Percentiles rank a stretch among this genome's conserved stretches.
phyloP scores from a whole-genome alignment of 176 grass and related monocot species.

The Urochloa ruziziensis region DNA sequence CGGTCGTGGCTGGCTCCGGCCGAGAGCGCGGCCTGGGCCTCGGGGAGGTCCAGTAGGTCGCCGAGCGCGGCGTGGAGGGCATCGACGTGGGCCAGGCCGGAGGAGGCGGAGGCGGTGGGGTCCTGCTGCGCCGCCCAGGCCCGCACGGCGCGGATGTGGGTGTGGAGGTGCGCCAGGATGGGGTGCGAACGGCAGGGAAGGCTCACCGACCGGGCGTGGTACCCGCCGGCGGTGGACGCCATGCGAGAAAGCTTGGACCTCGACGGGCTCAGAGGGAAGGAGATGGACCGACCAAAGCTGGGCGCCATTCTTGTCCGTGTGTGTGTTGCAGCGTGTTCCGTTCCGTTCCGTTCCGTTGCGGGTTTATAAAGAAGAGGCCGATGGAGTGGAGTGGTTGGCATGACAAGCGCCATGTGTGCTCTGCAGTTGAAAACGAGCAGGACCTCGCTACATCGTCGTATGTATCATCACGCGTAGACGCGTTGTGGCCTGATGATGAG shows the following conservation, averaged over 20 bases:
- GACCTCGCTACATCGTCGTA: too few relatives aligned
- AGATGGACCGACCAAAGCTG: constrained; percentile 66
- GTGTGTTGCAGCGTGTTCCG: neutral
- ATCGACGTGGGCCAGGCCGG: constrained; percentile 46
- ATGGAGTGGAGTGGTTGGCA: neutral
- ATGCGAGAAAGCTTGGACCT: constrained; percentile 21
- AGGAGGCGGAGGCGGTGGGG: neutral
- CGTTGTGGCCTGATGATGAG: too few relatives aligned
- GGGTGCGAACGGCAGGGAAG: constrained; percentile 74
- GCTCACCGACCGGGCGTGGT: constrained; percentile 51
- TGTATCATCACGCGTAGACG: neutral
- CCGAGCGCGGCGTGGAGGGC: constrained; percentile 48
- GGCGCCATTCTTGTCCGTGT: constrained; percentile 39
- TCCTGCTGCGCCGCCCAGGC: constrained; percentile 39
- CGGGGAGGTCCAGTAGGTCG: constrained; percentile 48
- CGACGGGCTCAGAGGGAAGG: constrained; percentile 59
- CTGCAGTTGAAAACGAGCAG: neutral
- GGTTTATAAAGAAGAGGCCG: neutral
- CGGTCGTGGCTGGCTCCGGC: constrained; percentile 20
- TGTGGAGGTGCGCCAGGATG: constrained; percentile 51
- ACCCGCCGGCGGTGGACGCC: neutral
- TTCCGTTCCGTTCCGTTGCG: too few relatives aligned
- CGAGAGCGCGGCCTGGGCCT: constrained; percentile 44
- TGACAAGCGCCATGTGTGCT: neutral
- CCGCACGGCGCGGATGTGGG: constrained; percentile 49